These are phyloP conservation scores for Pichia cephalocereana DNA, from an alignment of 805 yeast genomes.

Conservation along the genomic window DNA sequence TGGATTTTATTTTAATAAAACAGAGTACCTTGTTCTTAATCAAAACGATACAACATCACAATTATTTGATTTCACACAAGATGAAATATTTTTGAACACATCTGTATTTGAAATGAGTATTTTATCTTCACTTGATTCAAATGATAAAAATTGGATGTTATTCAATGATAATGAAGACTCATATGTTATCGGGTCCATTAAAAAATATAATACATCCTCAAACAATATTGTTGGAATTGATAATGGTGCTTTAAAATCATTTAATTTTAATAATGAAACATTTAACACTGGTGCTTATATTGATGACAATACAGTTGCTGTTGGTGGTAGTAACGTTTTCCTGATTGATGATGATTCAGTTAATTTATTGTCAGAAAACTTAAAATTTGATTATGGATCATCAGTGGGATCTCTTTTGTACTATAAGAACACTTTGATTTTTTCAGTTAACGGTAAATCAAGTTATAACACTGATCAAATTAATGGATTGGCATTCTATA, in stretches of 20 bases:
- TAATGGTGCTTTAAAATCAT: background rate
- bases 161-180: conserved; percentile 1
- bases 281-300: conserved; percentile 30
- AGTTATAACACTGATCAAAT: conserved; percentile 16
- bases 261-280: background rate
- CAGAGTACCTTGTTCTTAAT: conserved; percentile 34
- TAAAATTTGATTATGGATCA: conserved; percentile 16
- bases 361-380: background rate
- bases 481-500: conserved; percentile 45
- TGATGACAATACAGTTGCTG: conserved; percentile 40
- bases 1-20: conserved; percentile 26
- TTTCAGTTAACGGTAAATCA: conserved; percentile 37
- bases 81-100: conserved; percentile 27
- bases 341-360: conserved; percentile 1
- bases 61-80: conserved; percentile 35
- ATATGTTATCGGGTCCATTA: conserved; percentile 14
- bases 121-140: conserved; percentile 16
- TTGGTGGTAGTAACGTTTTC: conserved; percentile 44
- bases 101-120: conserved; percentile 25
- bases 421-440: conserved; percentile 31
- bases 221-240: conserved; percentile 12
- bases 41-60: conserved; percentile 13
- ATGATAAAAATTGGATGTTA: background rate
- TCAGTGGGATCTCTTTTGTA: conserved; percentile 24
- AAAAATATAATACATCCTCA: conserved; percentile 13